These are phyloP conservation scores for Spizellomyces sp. DNA, from an alignment of 192 early-diverging fungal species.

Conservation along the genomic window DNA sequence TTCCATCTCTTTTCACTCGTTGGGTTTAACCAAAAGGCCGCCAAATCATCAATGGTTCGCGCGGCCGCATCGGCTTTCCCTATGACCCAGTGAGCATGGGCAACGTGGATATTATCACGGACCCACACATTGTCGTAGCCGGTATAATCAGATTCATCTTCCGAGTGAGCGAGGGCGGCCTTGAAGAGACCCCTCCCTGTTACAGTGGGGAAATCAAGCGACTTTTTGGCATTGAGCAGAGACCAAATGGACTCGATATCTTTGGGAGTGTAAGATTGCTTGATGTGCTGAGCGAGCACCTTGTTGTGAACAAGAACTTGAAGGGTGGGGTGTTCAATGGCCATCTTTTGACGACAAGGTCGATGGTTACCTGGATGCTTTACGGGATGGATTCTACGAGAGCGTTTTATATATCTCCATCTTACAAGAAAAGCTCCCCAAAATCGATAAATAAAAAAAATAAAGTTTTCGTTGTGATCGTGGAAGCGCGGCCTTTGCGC, in stretches of 20 bases:
- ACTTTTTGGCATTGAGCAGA: constrained; percentile 27
- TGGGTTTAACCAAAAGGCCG: constrained; percentile 34
- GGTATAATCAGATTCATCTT: constrained; percentile 31
- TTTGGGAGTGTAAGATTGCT: constrained; percentile 24
- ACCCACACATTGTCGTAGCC: constrained; percentile 47
- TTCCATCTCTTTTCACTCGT: constrained; percentile 27
- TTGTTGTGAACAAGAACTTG: constrained; percentile 25
- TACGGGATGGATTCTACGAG: too few species aligned
- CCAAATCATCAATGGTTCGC: constrained; percentile 26
- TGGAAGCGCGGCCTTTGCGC: too few species aligned
- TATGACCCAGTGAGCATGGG: constrained; percentile 30
- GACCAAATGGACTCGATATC: constrained; percentile 25
- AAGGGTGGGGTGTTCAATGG: too few species aligned
- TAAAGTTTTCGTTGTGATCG: too few species aligned
- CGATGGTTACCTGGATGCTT: too few species aligned
- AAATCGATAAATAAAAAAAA: too few species aligned
- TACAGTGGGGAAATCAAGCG: constrained; percentile 32
- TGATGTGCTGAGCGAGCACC: constrained; percentile 3
- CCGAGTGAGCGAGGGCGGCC: constrained; percentile 30
- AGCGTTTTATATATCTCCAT: too few species aligned
- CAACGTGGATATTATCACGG: constrained; percentile 43
- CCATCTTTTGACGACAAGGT: too few species aligned
- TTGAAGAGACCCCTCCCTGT: constrained; percentile 35
- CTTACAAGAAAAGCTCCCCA: too few species aligned
- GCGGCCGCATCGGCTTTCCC: constrained; percentile 17